Evolutionary conservation across 129 eudicot genomes (phyloP), one percentile per base, ranked within the genome.

Genomic region (Cynara cardunculus): DNA sequence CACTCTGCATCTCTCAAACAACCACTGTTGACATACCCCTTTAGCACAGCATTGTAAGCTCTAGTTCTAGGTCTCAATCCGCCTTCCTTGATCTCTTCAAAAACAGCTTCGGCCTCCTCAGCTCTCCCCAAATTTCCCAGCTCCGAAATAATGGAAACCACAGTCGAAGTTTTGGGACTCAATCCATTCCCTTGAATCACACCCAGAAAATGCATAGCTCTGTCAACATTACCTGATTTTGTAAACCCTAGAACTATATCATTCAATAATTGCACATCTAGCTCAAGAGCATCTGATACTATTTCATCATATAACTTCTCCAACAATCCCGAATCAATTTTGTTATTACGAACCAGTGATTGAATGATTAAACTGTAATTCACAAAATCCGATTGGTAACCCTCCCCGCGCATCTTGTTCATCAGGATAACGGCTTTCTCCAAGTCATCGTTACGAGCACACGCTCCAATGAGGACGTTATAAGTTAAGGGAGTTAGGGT

Each of bases 31-130:
- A 92, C 97, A 87, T 95, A 89, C 68, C 88, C 97, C 88, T 83
- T 95, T 78, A 95, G 68, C 69, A 95, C 93, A 8, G 97, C 99
- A 74, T 95, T 95, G 74, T 92, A 95, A 72, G 99, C 99, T 78
- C 99, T 79, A 7, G 94, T 92, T 82, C 99, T 85, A 5, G 99
- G 99, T 72, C 79, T 88, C 85, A 95, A 84, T 25, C 91, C 93
- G 7, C 94, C 97, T 21, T 95, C 97, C 78, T 87, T 92, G 61
- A 95, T 81, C 91, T 95, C 99, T 86, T 95, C 97, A 49, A 92
- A 95, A 84, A 95, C 81, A 0, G 93, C 99, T 78, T 95, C 99
- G 0, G 99, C 99, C 82, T 95, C 99, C 82, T 92, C 97, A 3
- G 86, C 82, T 87, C 99, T 80, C 32, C 97, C 99, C 53, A 74